A percentile compares a stretch with the other conserved stretches of the same genome.
Evolutionary conservation across 2,329 filamentous ascomycete genomes (phyloP).

Genomic region (Paracamarosporium sp.): DNA sequence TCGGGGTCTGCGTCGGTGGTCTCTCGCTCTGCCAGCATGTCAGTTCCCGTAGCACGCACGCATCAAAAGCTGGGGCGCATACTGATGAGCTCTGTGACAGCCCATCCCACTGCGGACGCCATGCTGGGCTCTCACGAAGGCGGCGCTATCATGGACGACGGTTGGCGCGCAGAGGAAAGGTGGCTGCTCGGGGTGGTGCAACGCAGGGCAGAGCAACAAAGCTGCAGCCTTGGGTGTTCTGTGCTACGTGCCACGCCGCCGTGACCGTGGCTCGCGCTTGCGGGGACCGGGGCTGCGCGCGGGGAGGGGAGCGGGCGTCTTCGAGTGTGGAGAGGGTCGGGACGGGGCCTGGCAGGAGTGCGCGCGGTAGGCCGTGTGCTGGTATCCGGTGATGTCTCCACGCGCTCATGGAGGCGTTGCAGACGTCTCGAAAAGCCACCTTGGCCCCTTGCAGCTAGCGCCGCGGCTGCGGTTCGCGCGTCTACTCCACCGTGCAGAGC

Average conservation of each 20-base stretch:
- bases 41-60: constrained; percentile 29
- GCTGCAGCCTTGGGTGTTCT: constrained; percentile 3
- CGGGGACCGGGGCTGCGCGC: background rate
- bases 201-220: constrained; percentile 1
- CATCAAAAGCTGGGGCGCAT: constrained; percentile 27
- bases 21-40: constrained; percentile 47
- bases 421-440: background rate
- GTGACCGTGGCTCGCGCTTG: background rate
- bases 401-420: background rate
- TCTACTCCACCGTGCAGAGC: background rate
- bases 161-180: constrained; percentile 17
- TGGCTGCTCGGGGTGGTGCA: constrained; percentile 8
- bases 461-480: background rate
- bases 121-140: constrained; percentile 39
- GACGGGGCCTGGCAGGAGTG: background rate
- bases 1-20: constrained; percentile 56
- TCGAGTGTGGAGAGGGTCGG: background rate
- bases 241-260: constrained; percentile 5
- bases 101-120: constrained; percentile 48
- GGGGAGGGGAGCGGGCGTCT: background rate
- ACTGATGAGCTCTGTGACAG: constrained; percentile 49
- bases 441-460: constrained; percentile 1
- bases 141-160: constrained; percentile 31
- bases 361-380: background rate
- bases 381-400: constrained; percentile 1